These are phyloP conservation scores for Cyclotella atomus DNA, from an alignment of 108 stramenopile genomes.

Conservation along the genomic window DNA sequence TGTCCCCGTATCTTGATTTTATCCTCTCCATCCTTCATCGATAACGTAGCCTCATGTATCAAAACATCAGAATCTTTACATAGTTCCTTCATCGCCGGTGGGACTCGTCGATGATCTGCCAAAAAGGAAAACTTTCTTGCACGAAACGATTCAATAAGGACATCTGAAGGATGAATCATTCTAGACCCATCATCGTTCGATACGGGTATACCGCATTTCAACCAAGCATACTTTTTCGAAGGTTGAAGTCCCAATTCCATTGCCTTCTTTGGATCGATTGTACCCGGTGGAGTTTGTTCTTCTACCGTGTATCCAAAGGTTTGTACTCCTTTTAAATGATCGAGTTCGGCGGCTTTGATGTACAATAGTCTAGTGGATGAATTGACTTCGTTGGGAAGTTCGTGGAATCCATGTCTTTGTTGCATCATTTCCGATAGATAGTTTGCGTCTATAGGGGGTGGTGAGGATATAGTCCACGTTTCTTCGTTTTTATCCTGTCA, in stretches of 20 bases:
- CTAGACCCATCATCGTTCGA: slow-evolving; percentile 58
- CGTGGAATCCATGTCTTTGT: slow-evolving; percentile 18
- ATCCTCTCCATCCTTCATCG: slow-evolving; percentile 47
- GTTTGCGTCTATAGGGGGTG: background rate
- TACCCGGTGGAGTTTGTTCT: slow-evolving; percentile 71
- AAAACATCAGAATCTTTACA: slow-evolving; percentile 77
- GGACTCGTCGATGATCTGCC: slow-evolving; percentile 72
- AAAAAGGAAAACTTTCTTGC: slow-evolving; percentile 73
- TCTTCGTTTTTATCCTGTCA: background rate
- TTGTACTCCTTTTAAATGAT: slow-evolving; percentile 75
- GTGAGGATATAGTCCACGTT: slow-evolving; percentile 2
- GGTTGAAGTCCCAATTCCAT: slow-evolving; percentile 63
- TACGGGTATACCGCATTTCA: slow-evolving; percentile 77
- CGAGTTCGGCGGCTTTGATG: slow-evolving; percentile 80
- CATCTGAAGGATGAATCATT: slow-evolving; percentile 65
- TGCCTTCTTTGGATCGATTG: slow-evolving; percentile 72
- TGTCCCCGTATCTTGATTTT: slow-evolving; percentile 66
- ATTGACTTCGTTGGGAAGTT: slow-evolving; percentile 37
- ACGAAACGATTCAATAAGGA: slow-evolving; percentile 44
- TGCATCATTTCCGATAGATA: background rate
- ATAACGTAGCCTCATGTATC: slow-evolving; percentile 89
- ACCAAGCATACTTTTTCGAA: slow-evolving; percentile 63
- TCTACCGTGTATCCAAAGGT: slow-evolving; percentile 83
- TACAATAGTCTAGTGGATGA: slow-evolving; percentile 28
- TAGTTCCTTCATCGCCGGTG: slow-evolving; percentile 62